Evolutionary conservation across 2,329 filamentous ascomycete genomes (phyloP), one percentile per base, ranked within the genome.

Genomic region (Truncatella angustata): DNA sequence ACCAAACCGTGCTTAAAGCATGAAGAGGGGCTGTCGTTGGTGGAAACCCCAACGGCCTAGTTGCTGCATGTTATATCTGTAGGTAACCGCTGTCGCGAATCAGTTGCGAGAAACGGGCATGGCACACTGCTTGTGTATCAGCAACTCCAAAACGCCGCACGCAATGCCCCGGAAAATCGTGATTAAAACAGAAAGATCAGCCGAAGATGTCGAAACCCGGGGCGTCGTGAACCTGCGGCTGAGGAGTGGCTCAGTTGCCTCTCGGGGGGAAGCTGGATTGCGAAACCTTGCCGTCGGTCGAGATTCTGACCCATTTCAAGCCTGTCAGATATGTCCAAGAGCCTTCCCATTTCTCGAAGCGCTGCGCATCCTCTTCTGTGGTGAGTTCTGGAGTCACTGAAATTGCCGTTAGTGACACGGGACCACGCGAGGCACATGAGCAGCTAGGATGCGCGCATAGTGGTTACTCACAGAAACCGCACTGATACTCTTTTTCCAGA

Each of bases 201-300:
- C 63, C 63, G 64, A 63, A 39, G 48, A 21, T 28, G 37, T 28
- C 20, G 23, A 43, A n/a, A 21, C 14, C n/a, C 24, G 24, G 24
- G 20, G 21, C 20, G 40, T 24, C 21, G 21, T 26, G 12, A 23
- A 30, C 40, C 40, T 21, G 37, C 11, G 3, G 5, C 11, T 40
- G 20, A 21, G 6, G 16, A 24, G 24, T 16, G 26, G 14, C 43
- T 26, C 23, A 59, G 28, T 62, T 56, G 50, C 79, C 80, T 60
- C 80, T 85, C 3, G 91, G 91, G 18, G 92, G 93, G 64, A 96
- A 96, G 55, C 78, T 87, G 21, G 88, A 87, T n/a, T 84, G 73
- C 62, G 84, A 81, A 56, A 85, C 78, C 11, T 69, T 73, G 4
- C 90, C 90, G 26, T 80, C 76, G 52, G 79, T 83, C 4, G 81